Base-by-base conservation (phyloP, 495 filamentous ascomycete species). In the Penicillium canescens region DNA sequence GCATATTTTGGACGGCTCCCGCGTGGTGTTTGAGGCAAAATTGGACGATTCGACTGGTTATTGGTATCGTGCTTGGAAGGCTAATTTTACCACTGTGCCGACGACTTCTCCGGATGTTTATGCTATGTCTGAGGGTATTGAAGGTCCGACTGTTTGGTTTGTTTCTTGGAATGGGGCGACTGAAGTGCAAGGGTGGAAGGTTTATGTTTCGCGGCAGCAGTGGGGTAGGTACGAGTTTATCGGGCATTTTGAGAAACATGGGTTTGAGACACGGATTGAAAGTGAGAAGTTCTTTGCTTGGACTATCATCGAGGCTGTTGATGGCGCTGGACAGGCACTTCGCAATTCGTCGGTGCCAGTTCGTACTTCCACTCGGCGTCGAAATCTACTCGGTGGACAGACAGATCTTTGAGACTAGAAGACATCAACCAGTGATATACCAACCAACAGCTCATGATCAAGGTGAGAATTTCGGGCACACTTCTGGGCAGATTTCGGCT, bases 161-260 rank as follows among this genome's bases (percentile, higher is more conserved):
- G 20, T 47, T 21, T 47, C 45, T 14, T 47, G 45, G 45, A 38
- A 47, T 38, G 45, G 34, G 13, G 45, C 45, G 14, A 47, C 18
- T 10, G 33, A 47, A 12, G 45, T 47, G 16, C 45, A 35, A 4
- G 20, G 33, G 23, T 47, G 45, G 45, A 47, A 31, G 24, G 33
- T 47, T 8, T 46, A 46, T 46, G 44, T 16, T 21, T 46, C 44
- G 7, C 44, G 35, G 31, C 7, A 46, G 31, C 26, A 46, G 31
- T 36, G 34, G 45, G 9, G 18, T 38, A 31, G 34, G 33, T 47
- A 47, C 14, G 18, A 47, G 33, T 14, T 47, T 18, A 21, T 47
- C 18, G 45, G 45, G 11, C 24, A 26, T 14, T 47, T 47, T 26
- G 33, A 24, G 11, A 47, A 47, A 37, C 18, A 3, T n/a, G 34